These are phyloP conservation scores for Cutaneotrichosporon daszewskae DNA, from an alignment of 1,284 basidiomycete species.

Conservation along the genomic window DNA sequence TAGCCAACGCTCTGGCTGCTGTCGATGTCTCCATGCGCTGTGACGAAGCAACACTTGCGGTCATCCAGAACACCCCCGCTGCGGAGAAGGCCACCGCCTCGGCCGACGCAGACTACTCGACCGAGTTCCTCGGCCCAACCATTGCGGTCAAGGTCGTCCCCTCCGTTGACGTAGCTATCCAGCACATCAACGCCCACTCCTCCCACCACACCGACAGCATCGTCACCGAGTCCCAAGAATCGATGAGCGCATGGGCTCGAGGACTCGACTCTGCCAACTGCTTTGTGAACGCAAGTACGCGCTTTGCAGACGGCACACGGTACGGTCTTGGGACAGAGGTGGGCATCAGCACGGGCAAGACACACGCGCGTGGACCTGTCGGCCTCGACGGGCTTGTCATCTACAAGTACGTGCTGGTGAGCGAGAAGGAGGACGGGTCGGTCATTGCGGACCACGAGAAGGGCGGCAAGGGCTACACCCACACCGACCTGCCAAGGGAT, in stretches of 20 bases:
- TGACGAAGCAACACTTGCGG: slow-evolving; percentile 61
- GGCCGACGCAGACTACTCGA: slow-evolving; percentile 63
- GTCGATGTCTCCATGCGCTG: slow-evolving; percentile 73
- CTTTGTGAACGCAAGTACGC: slow-evolving; percentile 88
- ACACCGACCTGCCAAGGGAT: slow-evolving; percentile 50
- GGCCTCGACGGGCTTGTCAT: slow-evolving; percentile 90
- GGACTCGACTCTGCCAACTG: slow-evolving; percentile 89
- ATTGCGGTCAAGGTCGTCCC: slow-evolving; percentile 72
- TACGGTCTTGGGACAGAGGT: slow-evolving; percentile 98
- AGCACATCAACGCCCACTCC: slow-evolving; percentile 86
- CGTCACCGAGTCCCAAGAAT: slow-evolving; percentile 68
- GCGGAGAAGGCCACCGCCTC: slow-evolving; percentile 55
- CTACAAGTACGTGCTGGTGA: slow-evolving; percentile 87
- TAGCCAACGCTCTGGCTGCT: slow-evolving; percentile 67
- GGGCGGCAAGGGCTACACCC: slow-evolving; percentile 62
- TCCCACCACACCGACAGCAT: slow-evolving; percentile 95
- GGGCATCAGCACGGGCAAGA: slow-evolving; percentile 92
- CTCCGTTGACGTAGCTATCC: slow-evolving; percentile 66
- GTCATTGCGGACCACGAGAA: slow-evolving; percentile 59
- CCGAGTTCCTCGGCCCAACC: slow-evolving; percentile 80
- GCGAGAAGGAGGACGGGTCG: slow-evolving; percentile 65
- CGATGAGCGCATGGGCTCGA: slow-evolving; percentile 70
- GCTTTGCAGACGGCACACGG: slow-evolving; percentile 94
- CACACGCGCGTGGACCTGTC: slow-evolving; percentile 94
- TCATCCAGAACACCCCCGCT: slow-evolving; percentile 42